Evolutionary conservation across 371 early-diverging fungal species (phyloP).

Genomic region (Mortierella sp.): DNA sequence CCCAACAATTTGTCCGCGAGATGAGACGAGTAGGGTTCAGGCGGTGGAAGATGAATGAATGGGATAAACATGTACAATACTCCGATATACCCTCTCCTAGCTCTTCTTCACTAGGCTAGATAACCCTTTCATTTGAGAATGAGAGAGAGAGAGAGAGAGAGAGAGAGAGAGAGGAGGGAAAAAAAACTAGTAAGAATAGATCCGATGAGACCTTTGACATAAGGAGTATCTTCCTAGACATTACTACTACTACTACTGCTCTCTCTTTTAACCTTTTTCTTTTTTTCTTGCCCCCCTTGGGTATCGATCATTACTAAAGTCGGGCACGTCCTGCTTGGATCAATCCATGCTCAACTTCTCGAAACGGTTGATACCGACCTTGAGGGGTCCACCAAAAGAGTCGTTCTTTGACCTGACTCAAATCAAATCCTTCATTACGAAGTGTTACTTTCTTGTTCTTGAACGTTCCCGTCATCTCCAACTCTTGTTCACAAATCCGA

Average conservation of each 20-base stretch:
- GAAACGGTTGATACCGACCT: constrained; percentile 4
- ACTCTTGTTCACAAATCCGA: constrained; percentile 11
- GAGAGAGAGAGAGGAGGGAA: too few species aligned
- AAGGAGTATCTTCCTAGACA: too few species aligned
- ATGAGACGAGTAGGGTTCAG: constrained; percentile 28
- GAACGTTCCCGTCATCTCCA: constrained; percentile 56
- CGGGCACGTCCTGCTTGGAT: constrained; percentile 7
- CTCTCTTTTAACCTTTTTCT: neutral
- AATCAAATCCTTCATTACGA: constrained; percentile 56
- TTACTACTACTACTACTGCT: too few species aligned
- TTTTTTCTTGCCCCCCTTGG: neutral
- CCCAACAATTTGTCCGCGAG: constrained; percentile 26
- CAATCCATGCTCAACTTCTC: neutral
- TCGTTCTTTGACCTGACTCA: neutral
- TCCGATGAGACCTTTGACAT: too few species aligned
- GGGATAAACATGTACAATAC: constrained; percentile 24
- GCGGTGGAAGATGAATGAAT: constrained; percentile 16
- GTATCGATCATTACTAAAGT: neutral
- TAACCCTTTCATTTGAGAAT: too few species aligned
- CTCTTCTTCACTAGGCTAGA: too few species aligned
- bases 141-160: too few species aligned
- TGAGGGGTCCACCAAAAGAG: constrained; percentile 9
- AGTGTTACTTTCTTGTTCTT: constrained; percentile 57
- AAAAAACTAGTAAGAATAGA: too few species aligned
- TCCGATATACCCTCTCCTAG: too few species aligned